Conservation (phyloP, 495 filamentous ascomycete species). For the Aspergillus cavernicola region DNA sequence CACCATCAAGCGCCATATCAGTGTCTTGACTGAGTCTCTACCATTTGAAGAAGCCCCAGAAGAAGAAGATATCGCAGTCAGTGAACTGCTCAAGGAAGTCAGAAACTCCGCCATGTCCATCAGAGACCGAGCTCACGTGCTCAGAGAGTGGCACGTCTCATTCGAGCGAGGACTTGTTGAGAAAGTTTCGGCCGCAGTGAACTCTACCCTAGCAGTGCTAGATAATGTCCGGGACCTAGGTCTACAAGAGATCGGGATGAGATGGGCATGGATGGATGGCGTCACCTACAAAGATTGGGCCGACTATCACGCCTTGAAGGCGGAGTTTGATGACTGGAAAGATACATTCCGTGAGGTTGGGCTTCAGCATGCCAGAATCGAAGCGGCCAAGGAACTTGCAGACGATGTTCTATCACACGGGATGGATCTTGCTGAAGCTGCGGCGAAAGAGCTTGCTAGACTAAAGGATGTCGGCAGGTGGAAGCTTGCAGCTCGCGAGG, state of each 20-base stretch:
- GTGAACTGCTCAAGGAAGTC: slow-evolving; percentile 61
- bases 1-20: slow-evolving; percentile 64
- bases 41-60: slow-evolving; percentile 51
- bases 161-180: slow-evolving; percentile 67
- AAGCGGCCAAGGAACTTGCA: slow-evolving; percentile 63
- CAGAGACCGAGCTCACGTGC: slow-evolving; percentile 73
- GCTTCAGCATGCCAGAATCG: slow-evolving; percentile 65
- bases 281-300: slow-evolving; percentile 96
- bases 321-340: slow-evolving; percentile 79
- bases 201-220: slow-evolving; percentile 77
- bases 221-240: slow-evolving; percentile 83
- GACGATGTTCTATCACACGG: slow-evolving; percentile 68
- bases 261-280: slow-evolving; percentile 95
- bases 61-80: slow-evolving; percentile 53
- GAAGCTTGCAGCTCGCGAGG: slow-evolving; percentile 78
- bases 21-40: slow-evolving; percentile 53
- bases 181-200: slow-evolving; percentile 68
- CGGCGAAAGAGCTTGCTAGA: slow-evolving; percentile 76
- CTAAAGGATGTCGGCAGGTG: slow-evolving; percentile 82
- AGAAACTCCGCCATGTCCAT: slow-evolving; percentile 71
- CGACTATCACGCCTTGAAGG: slow-evolving; percentile 81
- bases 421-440: slow-evolving; percentile 74
- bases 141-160: slow-evolving; percentile 72
- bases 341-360: slow-evolving; percentile 71
- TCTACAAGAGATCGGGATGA: slow-evolving; percentile 92